Conservation (phyloP, 305 asterid species). For the Plantago coronopus region DNA sequence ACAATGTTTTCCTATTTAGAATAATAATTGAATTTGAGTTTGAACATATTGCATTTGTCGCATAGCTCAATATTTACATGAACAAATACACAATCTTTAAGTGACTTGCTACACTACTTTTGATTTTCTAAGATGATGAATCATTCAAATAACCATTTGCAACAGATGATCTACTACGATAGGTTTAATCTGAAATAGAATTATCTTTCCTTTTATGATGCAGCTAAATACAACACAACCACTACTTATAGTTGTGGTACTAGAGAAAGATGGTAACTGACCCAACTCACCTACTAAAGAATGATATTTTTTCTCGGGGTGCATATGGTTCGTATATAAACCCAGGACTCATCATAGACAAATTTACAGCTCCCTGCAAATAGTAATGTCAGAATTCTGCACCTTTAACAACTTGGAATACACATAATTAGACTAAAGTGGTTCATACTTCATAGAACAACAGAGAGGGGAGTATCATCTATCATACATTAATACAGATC, state of each 20-base stretch:
- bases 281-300: slow-evolving; percentile 63
- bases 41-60: neutral
- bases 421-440: too few relatives aligned
- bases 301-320: slow-evolving; percentile 59
- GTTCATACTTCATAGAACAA: neutral
- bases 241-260: slow-evolving; percentile 3
- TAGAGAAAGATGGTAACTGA: slow-evolving; percentile 4
- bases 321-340: slow-evolving; percentile 83
- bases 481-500: slow-evolving; percentile 9
- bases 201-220: slow-evolving; percentile 4
- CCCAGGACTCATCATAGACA: slow-evolving; percentile 81
- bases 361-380: slow-evolving; percentile 57
- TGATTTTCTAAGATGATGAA: slow-evolving; percentile 2
- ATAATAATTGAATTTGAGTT: too few relatives aligned
- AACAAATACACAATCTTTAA: neutral
- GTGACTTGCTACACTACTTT: neutral
- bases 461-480: neutral
- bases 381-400: slow-evolving; percentile 23
- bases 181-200: slow-evolving; percentile 2
- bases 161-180: slow-evolving; percentile 9
- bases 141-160: neutral
- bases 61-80: neutral
- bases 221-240: slow-evolving; percentile 10
- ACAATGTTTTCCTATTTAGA: too few relatives aligned
- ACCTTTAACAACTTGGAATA: neutral